Base-by-base conservation (phyloP, 352 stramenopile species). In the Phytophthora ramorum region DNA sequence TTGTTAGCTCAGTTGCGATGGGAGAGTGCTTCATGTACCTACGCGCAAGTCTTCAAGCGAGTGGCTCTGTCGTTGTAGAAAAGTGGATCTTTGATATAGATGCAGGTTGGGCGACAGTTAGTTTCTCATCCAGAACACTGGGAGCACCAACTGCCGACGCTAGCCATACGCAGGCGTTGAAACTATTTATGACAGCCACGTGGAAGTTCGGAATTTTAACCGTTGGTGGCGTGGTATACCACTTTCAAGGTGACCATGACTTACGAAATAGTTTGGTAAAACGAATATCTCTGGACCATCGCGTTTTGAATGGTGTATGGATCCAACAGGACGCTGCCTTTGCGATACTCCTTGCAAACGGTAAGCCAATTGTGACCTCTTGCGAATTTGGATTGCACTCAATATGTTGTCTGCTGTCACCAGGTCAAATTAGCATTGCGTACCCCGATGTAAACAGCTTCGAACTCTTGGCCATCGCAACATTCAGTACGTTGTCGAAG, bases 391-490 rank as follows among this genome's bases (percentile, higher is more conserved):
- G 13, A 17, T 40, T 45, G 34, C 28, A 32, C 30, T 56, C n/a
- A 52, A 49, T 48, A 14, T 10, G 16, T 37, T 69, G 7, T 24
- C 1, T 48, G 10, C 14, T 38, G 13, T 0, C 24, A 51, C 46
- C 35, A 81, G 75, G 72, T 12, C 75, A 81, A 49, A 41, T 81
- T 6, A 54, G 62, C 24, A 47, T 75, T 56, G 56, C 20, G 13
- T 19, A 57, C 35, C 20, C 13, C 2, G 32, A 7, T 20, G 7
- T 61, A 17, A 37, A 35, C 16, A 14, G 30, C 3, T 46, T 76
- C 6, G 28, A 76, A 14, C 38, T 63, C 8, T 16, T 63, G 19
- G 32, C 40, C 4, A 71, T 78, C 41, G 30, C 56, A 45, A 64
- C 63, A 17, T 46, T 40, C 5, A 53, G 32, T 40, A 70, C 63